These are phyloP conservation scores for Phanerochaete sordida DNA, from an alignment of 768 basidiomycete species.

Conservation along the genomic window DNA sequence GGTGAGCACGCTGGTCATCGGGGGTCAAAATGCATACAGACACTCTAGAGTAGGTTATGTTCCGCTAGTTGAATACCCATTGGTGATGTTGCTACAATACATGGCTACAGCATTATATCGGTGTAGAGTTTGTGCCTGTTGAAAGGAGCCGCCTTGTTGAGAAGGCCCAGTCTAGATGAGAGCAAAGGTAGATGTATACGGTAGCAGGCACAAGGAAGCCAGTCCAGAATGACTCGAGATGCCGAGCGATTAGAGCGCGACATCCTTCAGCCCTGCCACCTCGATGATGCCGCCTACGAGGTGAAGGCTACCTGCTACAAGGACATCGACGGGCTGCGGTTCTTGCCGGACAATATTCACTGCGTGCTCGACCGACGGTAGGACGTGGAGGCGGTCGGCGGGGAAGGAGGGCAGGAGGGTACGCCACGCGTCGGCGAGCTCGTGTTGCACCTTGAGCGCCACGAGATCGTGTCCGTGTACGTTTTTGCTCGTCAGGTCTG, in stretches of 20 bases:
- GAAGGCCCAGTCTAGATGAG: not conserved
- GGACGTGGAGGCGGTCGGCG: conserved; percentile 60
- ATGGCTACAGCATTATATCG: too few relatives aligned
- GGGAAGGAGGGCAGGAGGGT: conserved; percentile 60
- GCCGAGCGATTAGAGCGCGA: conserved; percentile 44
- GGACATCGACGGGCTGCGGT: conserved; percentile 45
- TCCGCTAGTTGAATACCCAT: not conserved
- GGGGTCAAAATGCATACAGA: not conserved
- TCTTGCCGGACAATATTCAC: conserved; percentile 55
- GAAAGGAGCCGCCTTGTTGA: not conserved
- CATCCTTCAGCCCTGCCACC: conserved; percentile 75
- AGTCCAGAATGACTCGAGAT: not conserved
- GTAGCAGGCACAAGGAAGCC: not conserved
- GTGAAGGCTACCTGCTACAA: conserved; percentile 91
- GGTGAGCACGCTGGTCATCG: not conserved
- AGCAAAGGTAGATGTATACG: not conserved
- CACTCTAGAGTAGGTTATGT: not conserved
- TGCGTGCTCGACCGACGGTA: conserved; percentile 89
- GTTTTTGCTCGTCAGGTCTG: conserved; percentile 77
- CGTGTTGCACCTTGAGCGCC: conserved; percentile 70
- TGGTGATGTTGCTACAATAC: not conserved
- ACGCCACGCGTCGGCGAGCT: conserved; percentile 73
- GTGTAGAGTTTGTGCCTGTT: too few relatives aligned
- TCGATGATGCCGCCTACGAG: conserved; percentile 93
- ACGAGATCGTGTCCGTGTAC: conserved; percentile 59